Base-by-base conservation (phyloP, 2,329 filamentous ascomycete genomes). In the Venturia pyrina region DNA sequence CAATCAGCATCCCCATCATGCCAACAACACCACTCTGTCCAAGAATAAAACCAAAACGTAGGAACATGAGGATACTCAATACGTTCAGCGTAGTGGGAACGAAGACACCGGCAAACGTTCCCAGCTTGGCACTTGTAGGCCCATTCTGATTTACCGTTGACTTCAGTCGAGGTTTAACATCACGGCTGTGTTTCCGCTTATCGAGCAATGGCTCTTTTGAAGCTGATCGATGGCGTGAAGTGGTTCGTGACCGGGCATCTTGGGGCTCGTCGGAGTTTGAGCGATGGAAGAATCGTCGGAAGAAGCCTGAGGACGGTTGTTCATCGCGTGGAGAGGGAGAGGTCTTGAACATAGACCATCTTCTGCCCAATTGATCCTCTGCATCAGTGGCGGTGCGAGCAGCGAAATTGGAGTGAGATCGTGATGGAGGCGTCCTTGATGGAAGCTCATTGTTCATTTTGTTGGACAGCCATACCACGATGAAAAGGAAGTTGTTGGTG, bases 11-110 rank as follows among this genome's bases (percentile, higher is more conserved):
- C 62, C 89, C 89, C 73, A 96, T 79, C 75, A 92, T 95, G 62
- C 90, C 91, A 56, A 93, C 69, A 57, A 96, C 80, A 28, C 91
- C 91, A 68, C 89, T 84, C 73, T 93, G 89, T 10, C 91, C 91
- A 28, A 96, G 80, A 66, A 96, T 90, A 71, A 91, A 87, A 28
- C 91, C 91, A 75, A 96, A 96, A 28, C 91, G 86, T 71, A 96
- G 81, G 77, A 96, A 96, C 90, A 96, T 96, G 68, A 96, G 83
- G 76, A 96, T 96, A 71, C 90, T 93, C 69, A 96, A 79, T 53
- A 96, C 91, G 75, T 95, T 96, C 70, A 96, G 80, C 68, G 88
- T 93, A n/a, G 91, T 91, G 1, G 91, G 91, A 19, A 96, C 89
- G 74, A 92, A 96, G 61, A 96, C 77, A 19, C 76, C 76, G 48